These are phyloP conservation scores for Grosmannia penicillata DNA, from an alignment of 2,329 filamentous ascomycete genomes.

Conservation along the genomic window DNA sequence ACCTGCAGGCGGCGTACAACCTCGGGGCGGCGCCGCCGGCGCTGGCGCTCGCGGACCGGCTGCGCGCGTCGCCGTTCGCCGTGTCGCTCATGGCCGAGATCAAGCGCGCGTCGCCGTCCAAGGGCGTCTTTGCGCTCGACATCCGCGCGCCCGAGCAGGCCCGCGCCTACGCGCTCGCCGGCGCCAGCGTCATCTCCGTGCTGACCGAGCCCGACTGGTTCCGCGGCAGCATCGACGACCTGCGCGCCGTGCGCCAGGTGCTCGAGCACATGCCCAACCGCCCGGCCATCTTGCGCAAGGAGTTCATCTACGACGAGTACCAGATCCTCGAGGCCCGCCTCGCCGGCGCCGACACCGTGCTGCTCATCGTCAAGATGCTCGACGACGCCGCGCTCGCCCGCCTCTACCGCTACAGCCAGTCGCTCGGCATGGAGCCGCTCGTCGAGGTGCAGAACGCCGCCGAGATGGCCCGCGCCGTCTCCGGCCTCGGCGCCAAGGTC, in stretches of 20 bases:
- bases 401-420: constrained; percentile 78
- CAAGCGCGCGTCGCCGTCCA: constrained; percentile 90
- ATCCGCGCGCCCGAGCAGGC: constrained; percentile 85
- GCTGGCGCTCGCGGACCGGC: constrained; percentile 62
- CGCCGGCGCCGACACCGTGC: constrained; percentile 68
- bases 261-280: constrained; percentile 85
- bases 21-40: constrained; percentile 73
- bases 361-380: constrained; percentile 98
- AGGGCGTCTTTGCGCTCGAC: constrained; percentile 80
- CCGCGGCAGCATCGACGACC: constrained; percentile 91
- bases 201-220: constrained; percentile 98
- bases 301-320: constrained; percentile 97
- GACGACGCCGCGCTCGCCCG: constrained; percentile 56
- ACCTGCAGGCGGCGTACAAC: constrained; percentile 77
- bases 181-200: constrained; percentile 95
- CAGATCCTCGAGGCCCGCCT: constrained; percentile 91
- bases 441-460: constrained; percentile 92
- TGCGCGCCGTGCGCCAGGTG: constrained; percentile 73
- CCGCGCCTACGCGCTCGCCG: constrained; percentile 78
- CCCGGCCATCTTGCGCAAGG: constrained; percentile 83
- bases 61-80: constrained; percentile 72
- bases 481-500: constrained; percentile 70
- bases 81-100: constrained; percentile 95
- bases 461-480: constrained; percentile 80
- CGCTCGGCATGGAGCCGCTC: constrained; percentile 89